phyloP scores from a whole-genome alignment of 2,329 filamentous ascomycete genomes.

The Pezicula carpinea region DNA sequence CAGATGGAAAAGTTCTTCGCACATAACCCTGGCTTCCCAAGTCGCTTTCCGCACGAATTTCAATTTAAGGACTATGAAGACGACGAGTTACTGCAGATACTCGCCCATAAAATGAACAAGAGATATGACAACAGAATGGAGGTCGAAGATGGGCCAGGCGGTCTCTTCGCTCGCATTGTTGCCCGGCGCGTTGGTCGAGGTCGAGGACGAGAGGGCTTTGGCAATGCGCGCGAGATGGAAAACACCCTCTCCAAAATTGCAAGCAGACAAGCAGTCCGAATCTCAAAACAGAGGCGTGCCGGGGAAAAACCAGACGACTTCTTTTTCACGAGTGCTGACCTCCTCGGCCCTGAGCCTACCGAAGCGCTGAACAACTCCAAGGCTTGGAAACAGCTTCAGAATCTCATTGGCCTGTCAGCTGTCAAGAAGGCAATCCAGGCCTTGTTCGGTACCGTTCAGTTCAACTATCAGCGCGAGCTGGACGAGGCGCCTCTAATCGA shows the following conservation, averaged over 20 bases:
- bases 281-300: constrained; percentile 39
- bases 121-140: constrained; percentile 51
- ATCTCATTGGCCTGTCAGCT: constrained; percentile 48
- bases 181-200: constrained; percentile 52
- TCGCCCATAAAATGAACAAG: constrained; percentile 45
- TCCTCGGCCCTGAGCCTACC: constrained; percentile 62
- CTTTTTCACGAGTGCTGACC: constrained; percentile 55
- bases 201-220: constrained; percentile 42
- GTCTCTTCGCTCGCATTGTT: constrained; percentile 60
- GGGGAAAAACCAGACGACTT: constrained; percentile 46
- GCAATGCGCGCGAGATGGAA: constrained; percentile 63
- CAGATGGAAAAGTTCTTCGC: constrained; percentile 29
- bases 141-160: constrained; percentile 48
- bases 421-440: constrained; percentile 52
- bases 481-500: constrained; percentile 53
- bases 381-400: constrained; percentile 52
- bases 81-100: constrained; percentile 54
- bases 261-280: constrained; percentile 50
- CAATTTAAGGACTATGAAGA: constrained; percentile 53
- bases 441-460: constrained; percentile 48
- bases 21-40: constrained; percentile 30
- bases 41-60: constrained; percentile 70
- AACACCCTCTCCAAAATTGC: constrained; percentile 50
- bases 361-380: constrained; percentile 41
- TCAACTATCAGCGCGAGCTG: constrained; percentile 55